These are phyloP conservation scores for Biscogniauxia marginata DNA, from an alignment of 2,329 filamentous ascomycete genomes.

Conservation along the genomic window DNA sequence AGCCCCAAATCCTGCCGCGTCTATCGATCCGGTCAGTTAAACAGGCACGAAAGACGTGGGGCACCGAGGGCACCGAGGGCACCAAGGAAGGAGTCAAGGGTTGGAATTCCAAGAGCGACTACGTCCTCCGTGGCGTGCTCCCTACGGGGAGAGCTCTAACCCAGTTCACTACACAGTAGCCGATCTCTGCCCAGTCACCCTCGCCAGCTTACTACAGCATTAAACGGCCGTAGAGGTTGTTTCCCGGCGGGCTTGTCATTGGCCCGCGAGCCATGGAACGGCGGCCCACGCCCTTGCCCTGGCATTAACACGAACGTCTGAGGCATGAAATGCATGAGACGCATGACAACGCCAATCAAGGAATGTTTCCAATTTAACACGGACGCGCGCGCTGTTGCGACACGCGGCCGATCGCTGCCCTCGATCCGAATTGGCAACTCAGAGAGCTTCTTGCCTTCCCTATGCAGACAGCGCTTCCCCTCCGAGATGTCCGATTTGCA, in stretches of 20 bases:
- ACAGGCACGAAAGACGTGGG: not conserved
- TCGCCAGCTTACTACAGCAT: not conserved
- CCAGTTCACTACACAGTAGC: not conserved
- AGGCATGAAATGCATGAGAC: constrained; percentile 1
- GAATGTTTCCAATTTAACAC: constrained; percentile 3
- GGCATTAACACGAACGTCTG: constrained; percentile 1
- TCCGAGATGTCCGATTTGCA: not conserved
- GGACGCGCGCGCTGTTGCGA: constrained; percentile 6
- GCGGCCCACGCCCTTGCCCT: not conserved
- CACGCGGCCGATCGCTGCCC: not conserved
- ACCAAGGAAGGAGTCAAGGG: not conserved
- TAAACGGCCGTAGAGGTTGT: not conserved
- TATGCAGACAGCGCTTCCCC: not conserved
- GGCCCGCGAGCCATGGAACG: not conserved
- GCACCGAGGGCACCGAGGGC: not conserved
- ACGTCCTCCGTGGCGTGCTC: no score
- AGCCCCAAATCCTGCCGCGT: not conserved
- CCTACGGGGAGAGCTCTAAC: not conserved
- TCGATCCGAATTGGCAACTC: not conserved
- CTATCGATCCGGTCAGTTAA: not conserved
- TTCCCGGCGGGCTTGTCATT: not conserved
- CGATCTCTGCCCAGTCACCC: no score
- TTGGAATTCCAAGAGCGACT: not conserved
- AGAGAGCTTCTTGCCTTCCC: not conserved
- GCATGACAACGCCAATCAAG: constrained; percentile 7